Conservation (phyloP, 2,329 filamentous ascomycete species). For the Alternaria sp. region DNA sequence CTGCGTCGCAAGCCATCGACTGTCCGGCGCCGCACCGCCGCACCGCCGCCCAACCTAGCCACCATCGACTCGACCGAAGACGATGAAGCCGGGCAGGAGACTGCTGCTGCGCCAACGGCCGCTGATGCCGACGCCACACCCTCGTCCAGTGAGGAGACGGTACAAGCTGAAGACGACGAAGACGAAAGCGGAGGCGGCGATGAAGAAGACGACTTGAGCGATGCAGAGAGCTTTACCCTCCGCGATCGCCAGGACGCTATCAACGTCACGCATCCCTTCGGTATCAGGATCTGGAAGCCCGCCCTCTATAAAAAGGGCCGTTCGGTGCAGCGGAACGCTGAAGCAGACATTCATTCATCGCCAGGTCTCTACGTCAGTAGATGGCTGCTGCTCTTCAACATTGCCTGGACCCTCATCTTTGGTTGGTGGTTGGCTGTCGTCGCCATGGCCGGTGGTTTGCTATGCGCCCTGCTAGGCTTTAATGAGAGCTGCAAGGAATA, state of each 20-base stretch:
- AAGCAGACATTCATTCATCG: slow-evolving; percentile 95
- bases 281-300: slow-evolving; percentile 98
- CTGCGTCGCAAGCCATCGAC: slow-evolving; percentile 62
- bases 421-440: slow-evolving; percentile 94
- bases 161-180: slow-evolving; percentile 34
- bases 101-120: slow-evolving; percentile 32
- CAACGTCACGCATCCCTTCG: slow-evolving; percentile 98
- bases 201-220: slow-evolving; percentile 78
- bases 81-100: slow-evolving; percentile 55
- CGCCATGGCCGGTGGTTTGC: slow-evolving; percentile 74
- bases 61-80: slow-evolving; percentile 60
- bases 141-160: slow-evolving; percentile 51
- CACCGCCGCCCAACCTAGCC: slow-evolving; percentile 56
- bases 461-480: slow-evolving; percentile 82
- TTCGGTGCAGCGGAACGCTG: slow-evolving; percentile 94
- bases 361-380: slow-evolving; percentile 85
- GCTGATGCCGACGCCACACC: slow-evolving; percentile 35
- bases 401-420: slow-evolving; percentile 88
- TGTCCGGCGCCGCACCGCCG: slow-evolving; percentile 58
- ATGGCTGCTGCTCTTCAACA: slow-evolving; percentile 87
- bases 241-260: slow-evolving; percentile 97
- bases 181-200: slow-evolving; percentile 62
- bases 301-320: slow-evolving; percentile 97
- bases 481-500: slow-evolving; percentile 83
- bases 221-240: slow-evolving; percentile 96